phyloP scores from a whole-genome alignment of 129 eudicot species.

The Escallonia rubra region DNA sequence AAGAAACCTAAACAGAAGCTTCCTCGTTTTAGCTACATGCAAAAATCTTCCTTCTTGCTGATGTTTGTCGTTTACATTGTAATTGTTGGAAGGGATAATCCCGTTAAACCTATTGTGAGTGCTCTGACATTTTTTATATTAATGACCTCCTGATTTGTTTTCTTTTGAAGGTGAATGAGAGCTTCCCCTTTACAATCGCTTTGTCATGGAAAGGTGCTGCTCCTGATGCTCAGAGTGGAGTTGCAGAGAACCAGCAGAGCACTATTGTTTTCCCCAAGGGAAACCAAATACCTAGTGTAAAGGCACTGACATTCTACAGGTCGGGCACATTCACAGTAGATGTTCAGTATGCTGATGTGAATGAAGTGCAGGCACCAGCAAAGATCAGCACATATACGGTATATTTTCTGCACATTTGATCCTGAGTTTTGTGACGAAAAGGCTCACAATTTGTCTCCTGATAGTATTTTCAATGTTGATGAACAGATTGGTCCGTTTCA shows the following conservation, averaged over 20 bases:
- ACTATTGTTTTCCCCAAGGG: conserved; percentile 84
- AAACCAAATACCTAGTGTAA: conserved; percentile 66
- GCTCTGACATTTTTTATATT: not conserved
- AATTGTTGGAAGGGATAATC: not conserved
- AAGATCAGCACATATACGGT: conserved; percentile 92
- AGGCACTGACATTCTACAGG: conserved; percentile 71
- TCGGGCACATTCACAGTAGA: conserved; percentile 76
- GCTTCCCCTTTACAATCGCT: conserved; percentile 71
- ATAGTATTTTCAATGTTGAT: not conserved
- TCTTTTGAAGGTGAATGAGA: conserved; percentile 71
- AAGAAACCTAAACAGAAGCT: not conserved
- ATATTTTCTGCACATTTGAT: conserved; percentile 5
- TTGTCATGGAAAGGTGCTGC: conserved; percentile 79
- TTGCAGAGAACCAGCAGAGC: conserved; percentile 54
- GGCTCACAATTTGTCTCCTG: not conserved
- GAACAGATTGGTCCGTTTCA: conserved; percentile 90
- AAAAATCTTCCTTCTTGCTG: too few species aligned
- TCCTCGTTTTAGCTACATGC: too few species aligned
- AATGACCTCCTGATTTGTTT: not conserved
- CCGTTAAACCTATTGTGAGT: not conserved
- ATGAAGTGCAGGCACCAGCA: conserved; percentile 70
- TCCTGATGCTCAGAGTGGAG: conserved; percentile 50
- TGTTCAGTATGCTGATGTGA: conserved; percentile 78
- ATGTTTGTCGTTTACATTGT: not conserved
- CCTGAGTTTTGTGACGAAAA: not conserved